A percentile compares a stretch with the other conserved stretches of the same genome.
phyloP scores from a whole-genome alignment of 2,329 filamentous ascomycete genomes.

The Rutstroemia sp. region DNA sequence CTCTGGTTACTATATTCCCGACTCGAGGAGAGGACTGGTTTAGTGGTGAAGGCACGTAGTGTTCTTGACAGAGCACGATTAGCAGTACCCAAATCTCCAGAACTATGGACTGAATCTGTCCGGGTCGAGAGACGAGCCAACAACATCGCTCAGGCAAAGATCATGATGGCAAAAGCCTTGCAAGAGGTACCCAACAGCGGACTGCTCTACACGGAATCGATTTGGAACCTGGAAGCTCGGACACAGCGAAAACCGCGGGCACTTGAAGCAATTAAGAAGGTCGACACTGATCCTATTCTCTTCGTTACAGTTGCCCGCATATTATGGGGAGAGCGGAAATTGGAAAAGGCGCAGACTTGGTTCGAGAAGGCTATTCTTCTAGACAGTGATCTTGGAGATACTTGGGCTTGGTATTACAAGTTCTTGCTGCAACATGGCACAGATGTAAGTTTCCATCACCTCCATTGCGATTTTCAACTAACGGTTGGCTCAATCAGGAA shows the following conservation, averaged over 20 bases:
- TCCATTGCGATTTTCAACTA: not conserved
- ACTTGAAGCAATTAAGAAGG: slow-evolving; percentile 92
- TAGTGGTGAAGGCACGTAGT: slow-evolving; percentile 84
- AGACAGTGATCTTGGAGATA: slow-evolving; percentile 82
- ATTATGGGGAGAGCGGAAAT: slow-evolving; percentile 86
- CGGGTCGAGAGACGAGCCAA: slow-evolving; percentile 83
- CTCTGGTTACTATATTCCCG: slow-evolving; percentile 86
- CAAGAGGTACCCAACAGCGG: slow-evolving; percentile 87
- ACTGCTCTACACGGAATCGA: slow-evolving; percentile 86
- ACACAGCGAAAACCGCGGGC: slow-evolving; percentile 88
- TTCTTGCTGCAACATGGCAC: slow-evolving; percentile 90
- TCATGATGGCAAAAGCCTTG: slow-evolving; percentile 85
- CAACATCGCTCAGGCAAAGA: slow-evolving; percentile 77
- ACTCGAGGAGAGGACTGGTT: slow-evolving; percentile 77
- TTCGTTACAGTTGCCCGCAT: slow-evolving; percentile 91
- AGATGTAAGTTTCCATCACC: slow-evolving; percentile 39
- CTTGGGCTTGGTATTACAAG: slow-evolving; percentile 97
- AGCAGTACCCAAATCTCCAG: slow-evolving; percentile 74
- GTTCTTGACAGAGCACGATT: slow-evolving; percentile 87
- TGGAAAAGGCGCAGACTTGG: slow-evolving; percentile 94
- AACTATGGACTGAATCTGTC: slow-evolving; percentile 90
- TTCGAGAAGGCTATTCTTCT: slow-evolving; percentile 92
- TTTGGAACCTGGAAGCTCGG: slow-evolving; percentile 86
- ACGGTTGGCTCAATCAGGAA: slow-evolving; percentile 41
- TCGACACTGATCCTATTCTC: slow-evolving; percentile 82